These are phyloP conservation scores for Arthrobotrys sinensis DNA, from an alignment of 2,329 filamentous ascomycete genomes.

Conservation along the genomic window DNA sequence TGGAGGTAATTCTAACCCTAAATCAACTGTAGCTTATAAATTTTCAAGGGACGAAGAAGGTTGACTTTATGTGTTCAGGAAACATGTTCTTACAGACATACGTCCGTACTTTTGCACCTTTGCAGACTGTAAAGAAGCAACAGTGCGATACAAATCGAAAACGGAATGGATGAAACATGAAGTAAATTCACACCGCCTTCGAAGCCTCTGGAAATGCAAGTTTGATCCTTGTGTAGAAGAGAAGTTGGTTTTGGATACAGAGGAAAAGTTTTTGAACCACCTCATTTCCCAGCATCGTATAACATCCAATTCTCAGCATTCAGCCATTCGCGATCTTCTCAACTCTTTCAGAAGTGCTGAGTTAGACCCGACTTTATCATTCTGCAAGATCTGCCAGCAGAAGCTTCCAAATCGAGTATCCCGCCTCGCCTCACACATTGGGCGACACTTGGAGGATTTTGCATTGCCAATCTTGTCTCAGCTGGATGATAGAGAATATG, in stretches of 20 bases:
- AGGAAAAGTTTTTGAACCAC: background rate
- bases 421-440: conserved; percentile 21
- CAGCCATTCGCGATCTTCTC: background rate
- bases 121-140: background rate
- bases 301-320: background rate
- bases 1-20: conserved; percentile 8
- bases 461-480: conserved; percentile 15
- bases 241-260: background rate
- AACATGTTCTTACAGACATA: conserved; percentile 22
- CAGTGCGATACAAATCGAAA: conserved; percentile 17
- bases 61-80: background rate
- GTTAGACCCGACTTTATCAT: background rate
- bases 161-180: conserved; percentile 26
- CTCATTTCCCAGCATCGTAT: background rate
- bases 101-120: conserved; percentile 28
- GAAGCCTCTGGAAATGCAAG: conserved; percentile 13
- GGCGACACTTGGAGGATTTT: conserved; percentile 16
- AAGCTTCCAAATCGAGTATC: conserved; percentile 5
- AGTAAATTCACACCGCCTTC: conserved; percentile 20
- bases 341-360: background rate
- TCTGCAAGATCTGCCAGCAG: conserved; percentile 11
- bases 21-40: background rate
- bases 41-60: background rate
- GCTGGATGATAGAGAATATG: conserved; percentile 6
- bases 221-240: background rate